Evolutionary conservation across 73 alveolate genomes (phyloP).

Genomic region (Durusdinium trenchii): DNA sequence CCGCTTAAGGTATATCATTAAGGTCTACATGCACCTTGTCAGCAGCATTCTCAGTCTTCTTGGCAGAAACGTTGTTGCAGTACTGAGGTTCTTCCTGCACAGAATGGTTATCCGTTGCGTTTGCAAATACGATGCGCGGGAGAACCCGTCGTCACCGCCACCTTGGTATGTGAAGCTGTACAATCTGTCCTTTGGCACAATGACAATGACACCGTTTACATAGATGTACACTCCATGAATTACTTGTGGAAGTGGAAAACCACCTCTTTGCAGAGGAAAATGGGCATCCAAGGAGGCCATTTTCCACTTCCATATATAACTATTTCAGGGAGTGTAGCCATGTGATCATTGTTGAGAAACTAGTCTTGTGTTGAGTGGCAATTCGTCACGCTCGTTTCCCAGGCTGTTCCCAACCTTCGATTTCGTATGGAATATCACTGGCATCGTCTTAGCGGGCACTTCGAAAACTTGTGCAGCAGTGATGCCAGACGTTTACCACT

Average conservation of each 20-base stretch:
- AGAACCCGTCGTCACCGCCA: slow-evolving; percentile 36
- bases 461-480: slow-evolving; percentile 52
- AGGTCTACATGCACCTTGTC: slow-evolving; percentile 70
- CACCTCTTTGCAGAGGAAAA: too few species aligned
- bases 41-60: too few species aligned
- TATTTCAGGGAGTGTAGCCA: not conserved
- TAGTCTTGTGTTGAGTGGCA: too few species aligned
- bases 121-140: slow-evolving; percentile 77
- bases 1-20: slow-evolving; percentile 59
- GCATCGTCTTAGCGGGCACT: slow-evolving; percentile 71
- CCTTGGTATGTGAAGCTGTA: slow-evolving; percentile 93
- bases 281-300: not conserved
- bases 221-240: too few species aligned
- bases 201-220: too few species aligned
- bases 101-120: slow-evolving; percentile 79
- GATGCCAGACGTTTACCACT: slow-evolving; percentile 88
- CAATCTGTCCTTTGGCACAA: slow-evolving; percentile 67
- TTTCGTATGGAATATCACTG: slow-evolving; percentile 89
- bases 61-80: too few species aligned
- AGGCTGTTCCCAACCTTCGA: slow-evolving; percentile 91
- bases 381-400: not conserved
- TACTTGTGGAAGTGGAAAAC: too few species aligned
- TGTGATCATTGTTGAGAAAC: too few species aligned
- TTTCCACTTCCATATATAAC: not conserved
- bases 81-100: slow-evolving; percentile 76